These are phyloP conservation scores for Melanogaster broomeanus DNA, from an alignment of 768 basidiomycete genomes.

Conservation along the genomic window DNA sequence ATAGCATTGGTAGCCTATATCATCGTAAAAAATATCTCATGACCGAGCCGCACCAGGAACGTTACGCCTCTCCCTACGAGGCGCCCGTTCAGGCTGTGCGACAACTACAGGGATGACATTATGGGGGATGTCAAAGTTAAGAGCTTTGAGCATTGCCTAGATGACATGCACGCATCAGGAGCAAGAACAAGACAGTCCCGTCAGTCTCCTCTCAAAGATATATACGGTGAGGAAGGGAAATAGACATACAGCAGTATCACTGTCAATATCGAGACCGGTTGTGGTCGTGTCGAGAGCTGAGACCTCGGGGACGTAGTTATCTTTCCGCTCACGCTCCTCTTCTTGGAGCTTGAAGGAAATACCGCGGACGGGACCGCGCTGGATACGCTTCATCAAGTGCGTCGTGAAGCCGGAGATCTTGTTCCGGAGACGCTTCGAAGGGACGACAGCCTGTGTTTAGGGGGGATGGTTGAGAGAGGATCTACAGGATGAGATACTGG, in stretches of 20 bases:
- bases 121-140: slow-evolving; percentile 94
- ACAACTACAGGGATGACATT: slow-evolving; percentile 66
- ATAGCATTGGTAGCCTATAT: no score
- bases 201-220: neutral
- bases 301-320: slow-evolving; percentile 98
- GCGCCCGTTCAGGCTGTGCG: slow-evolving; percentile 67
- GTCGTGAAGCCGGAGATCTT: slow-evolving; percentile 99
- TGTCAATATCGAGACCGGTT: slow-evolving; percentile 83
- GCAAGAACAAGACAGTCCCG: no score
- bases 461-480: neutral
- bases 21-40: slow-evolving; percentile 9
- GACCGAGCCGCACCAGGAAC: slow-evolving; percentile 79
- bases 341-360: slow-evolving; percentile 99
- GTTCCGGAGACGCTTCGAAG: slow-evolving; percentile 98
- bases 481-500: slow-evolving; percentile 4
- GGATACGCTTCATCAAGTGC: slow-evolving; percentile 99
- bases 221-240: neutral
- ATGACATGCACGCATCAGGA: neutral
- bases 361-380: slow-evolving; percentile 96
- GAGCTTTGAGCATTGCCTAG: slow-evolving; percentile 82
- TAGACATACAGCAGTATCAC: slow-evolving; percentile 83
- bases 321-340: slow-evolving; percentile 98
- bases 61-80: slow-evolving; percentile 72
- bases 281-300: slow-evolving; percentile 87
- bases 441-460: slow-evolving; percentile 73